Base-by-base conservation (phyloP, 345 rosid genomes). In the Salix koriyanagi region DNA sequence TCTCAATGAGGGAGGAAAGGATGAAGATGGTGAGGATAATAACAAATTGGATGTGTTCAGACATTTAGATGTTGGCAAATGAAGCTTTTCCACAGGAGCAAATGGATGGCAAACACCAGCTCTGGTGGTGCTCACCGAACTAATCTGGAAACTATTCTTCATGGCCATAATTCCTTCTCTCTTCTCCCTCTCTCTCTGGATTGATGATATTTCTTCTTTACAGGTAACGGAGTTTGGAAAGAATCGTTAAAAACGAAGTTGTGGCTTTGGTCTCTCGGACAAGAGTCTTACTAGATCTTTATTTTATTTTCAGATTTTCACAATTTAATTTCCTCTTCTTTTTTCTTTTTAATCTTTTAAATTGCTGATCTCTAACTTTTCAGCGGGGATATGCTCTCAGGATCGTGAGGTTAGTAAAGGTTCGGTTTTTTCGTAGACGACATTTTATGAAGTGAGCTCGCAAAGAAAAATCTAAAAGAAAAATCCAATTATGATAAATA, bases 71-170 rank as follows among this genome's bases (percentile, higher is more conserved):
- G 83, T 67, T 2, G 80, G 83, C 25, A 84, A 65, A 64, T 85
- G 81, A 66, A 83, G 65, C 82, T 85, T 85, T 32, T 85, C 79
- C 4, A 9, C 62, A 1, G 85, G 66, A 66, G 83, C 74, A 80
- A 75, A 65, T 28, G 87, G 91, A 42, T 76, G 83, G 77, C 73
- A 76, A 39, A 77, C 76, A 52, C 76, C 82, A 67, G 85, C 82
- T 77, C 86, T 77, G 10, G 83, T 10, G 41, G 54, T 73, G 41
- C 78, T 78, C 58, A 79, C 76, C 42, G 86, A 65, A 79, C 84
- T 81, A 66, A 86, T 68, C 42, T 82, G 92, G 73, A 90, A 80
- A 52, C 90, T 80, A 48, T 69, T 85, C 74, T 87, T 83, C 81
- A 84, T 62, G 56, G 89, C 93, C 89, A 88, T 5, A 36, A 36